Base-by-base conservation (phyloP, 805 yeast species). In the Isabelozyma gotoi region DNA sequence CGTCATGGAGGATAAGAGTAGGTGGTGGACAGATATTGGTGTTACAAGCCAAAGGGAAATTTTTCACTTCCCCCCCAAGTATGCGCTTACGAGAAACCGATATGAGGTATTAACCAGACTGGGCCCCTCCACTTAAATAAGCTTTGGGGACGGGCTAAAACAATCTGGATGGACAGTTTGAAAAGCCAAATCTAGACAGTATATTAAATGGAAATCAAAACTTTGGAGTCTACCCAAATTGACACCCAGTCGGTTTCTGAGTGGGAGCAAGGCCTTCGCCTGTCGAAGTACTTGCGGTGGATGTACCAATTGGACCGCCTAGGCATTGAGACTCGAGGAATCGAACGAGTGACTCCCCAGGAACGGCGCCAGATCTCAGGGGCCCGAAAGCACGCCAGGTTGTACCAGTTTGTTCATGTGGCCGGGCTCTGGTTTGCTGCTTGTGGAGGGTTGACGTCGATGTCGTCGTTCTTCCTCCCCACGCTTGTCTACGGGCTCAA, bases 391-490 rank as follows among this genome's bases (percentile, higher is more conserved):
- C 42, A 45, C 36, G 43, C 54, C 16, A 51, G 39, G 15, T 16
- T 39, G 3, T 21, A 44, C 14, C 69, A 62, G 39, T 59, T 65
- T 38, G 14, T 57, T 4, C 55, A 60, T 40, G 70, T 67, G 4
- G 38, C 60, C 19, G 73, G 72, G 1, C 56, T 67, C 8, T 67
- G 71, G 71, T 54, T 63, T 43, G 65, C 72, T 31, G 72, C 67
- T 2, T 64, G 71, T 47, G 71, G 70, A 8, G 71, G 73, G 1
- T 46, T 67, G 20, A 65, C 71, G 3, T 60, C 72, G 6, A 67
- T 65, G 71, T 59, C 67, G 2, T 60, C 70, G 18, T 67, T 63
- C 44, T 67, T 65, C 39, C 48, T 65, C 14, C 65, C 71, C 4
- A 57, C 68, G 0, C 44, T 67, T 19, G 27, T 59, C 7, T 67